Base-by-base conservation (phyloP, 164 flowering plant genomes). In the Liriodendron chinense region DNA sequence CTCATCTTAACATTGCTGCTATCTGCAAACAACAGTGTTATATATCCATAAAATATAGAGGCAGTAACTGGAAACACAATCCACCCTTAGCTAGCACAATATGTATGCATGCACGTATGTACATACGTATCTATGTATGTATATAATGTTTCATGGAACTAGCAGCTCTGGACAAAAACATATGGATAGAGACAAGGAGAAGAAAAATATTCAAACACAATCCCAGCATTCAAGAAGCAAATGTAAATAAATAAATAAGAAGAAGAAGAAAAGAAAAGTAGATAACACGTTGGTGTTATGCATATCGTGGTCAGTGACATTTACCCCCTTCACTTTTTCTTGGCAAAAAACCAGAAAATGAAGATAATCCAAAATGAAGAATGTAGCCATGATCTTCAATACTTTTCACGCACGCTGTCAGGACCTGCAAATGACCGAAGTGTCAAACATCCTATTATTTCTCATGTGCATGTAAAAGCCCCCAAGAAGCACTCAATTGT, bases 341-440 rank as follows among this genome's bases (percentile, higher is more conserved):
- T 66, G 90, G 86, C 79, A 89, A 77, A 86, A 96, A 96, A 2
- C 99, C 99, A 73, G 83, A 75, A 72, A 92, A 92, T 2, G 92
- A 86, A 71, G 92, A 72, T 69, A 80, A 76, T 61, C 99, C 99
- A 85, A 94, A 94, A 79, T 93, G 89, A 79, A 96, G 97, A 76
- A 94, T 87, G 79, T 89, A 94, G 47, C 99, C 99, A 87, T 93
- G 98, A 84, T 96, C 99, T 83, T 96, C 98, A 78, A 92, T 83
- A 84, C 98, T 96, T 85, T 88, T 96, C 65, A 96, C 96, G 79
- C 87, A 88, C 64, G 97, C 95, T 74, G 87, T 83, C 10, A 96
- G 85, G 43, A 92, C 92, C 98, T 96, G 86, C 25, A 76, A 70
- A 78, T 24, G 43, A 71, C 20, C 28, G 10, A 24, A 13, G 21